phyloP scores from a whole-genome alignment of 1,284 basidiomycete species.

The Austroboletus niveus region DNA sequence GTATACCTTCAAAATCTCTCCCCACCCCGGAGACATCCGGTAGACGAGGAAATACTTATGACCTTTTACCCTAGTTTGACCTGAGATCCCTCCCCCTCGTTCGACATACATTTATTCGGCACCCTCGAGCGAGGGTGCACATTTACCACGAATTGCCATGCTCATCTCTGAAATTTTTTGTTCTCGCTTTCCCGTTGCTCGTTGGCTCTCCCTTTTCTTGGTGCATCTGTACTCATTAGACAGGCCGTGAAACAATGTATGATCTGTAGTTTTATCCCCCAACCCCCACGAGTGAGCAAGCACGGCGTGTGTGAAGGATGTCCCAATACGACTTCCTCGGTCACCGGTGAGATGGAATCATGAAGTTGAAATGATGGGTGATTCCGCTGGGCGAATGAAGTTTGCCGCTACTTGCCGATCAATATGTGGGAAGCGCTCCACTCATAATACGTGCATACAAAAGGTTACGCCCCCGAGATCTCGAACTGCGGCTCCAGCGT shows the following conservation, averaged over 20 bases:
- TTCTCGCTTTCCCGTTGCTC: conserved; percentile 7
- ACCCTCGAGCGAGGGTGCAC: background rate
- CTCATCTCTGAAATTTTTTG: conserved; percentile 3
- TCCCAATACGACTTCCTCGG: background rate
- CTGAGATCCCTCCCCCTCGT: conserved; percentile 12
- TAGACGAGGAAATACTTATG: conserved; percentile 61
- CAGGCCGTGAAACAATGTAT: conserved; percentile 24
- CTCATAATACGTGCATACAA: background rate
- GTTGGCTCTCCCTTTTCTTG: conserved; percentile 24
- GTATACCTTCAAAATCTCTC: conserved; percentile 51
- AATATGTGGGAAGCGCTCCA: conserved; percentile 1
- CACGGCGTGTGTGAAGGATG: no score
- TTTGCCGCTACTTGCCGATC: conserved; percentile 1
- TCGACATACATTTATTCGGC: conserved; percentile 1
- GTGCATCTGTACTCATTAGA: conserved; percentile 25
- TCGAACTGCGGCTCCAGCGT: background rate
- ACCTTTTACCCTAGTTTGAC: conserved; percentile 40
- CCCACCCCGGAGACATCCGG: conserved; percentile 49
- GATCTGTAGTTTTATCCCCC: conserved; percentile 11
- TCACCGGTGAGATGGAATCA: background rate
- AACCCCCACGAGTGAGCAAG: background rate
- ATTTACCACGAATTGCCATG: conserved; percentile 13
- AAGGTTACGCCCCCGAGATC: background rate
- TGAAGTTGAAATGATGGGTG: background rate
- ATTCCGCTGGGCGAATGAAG: background rate